Evolutionary conservation across 306 rosid genomes (phyloP), one percentile per base, ranked within the genome.

Genomic region (Rosa persica): DNA sequence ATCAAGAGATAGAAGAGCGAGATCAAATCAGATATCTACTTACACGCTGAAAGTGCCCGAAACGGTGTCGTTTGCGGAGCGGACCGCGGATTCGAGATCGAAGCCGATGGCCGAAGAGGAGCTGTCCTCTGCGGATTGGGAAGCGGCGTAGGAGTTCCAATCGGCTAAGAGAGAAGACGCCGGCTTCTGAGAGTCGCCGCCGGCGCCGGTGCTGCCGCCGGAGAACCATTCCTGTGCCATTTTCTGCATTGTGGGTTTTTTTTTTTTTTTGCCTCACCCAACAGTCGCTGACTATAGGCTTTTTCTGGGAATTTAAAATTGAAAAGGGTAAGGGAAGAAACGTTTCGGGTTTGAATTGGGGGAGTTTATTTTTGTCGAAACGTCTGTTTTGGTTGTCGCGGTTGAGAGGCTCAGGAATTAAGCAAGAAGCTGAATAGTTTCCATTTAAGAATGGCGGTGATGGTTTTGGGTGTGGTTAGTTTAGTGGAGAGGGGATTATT

Each of bases 191-290:
- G 76, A 85, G 62, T 71, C 86, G 44, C 76, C 96, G 64, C 74
- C 78, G 76, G 71, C 82, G 39, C 76, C 70, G 43, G 57, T 70
- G 47, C 66, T 57, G 25, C 67, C 76, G 89, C 49, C 71, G 27
- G 94, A 82, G 73, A 94, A 92, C 98, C 98, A 94, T 42, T 88
- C 96, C 84, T 92, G 92, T 25, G 95, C 94, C 97, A 89, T 90
- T 62, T 85, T 85, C 87, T 87, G 98, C 98, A 94, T 90, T 30
- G 72, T n/a, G 12, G 19, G 12, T 3, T n/a, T 64, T 36, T 46
- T 43, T 40, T 30, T 30, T 43, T 5, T 49, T 43, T 48, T 4
- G 49, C 76, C 61, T 75, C 61, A 12, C 75, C 60, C 17, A 62
- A 47, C 70, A 70, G 47, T 54, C 30, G 19, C 51, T 1, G 19